Conservation (phyloP, 2,329 filamentous ascomycete species). For the Endoconidiophora laricicola region DNA sequence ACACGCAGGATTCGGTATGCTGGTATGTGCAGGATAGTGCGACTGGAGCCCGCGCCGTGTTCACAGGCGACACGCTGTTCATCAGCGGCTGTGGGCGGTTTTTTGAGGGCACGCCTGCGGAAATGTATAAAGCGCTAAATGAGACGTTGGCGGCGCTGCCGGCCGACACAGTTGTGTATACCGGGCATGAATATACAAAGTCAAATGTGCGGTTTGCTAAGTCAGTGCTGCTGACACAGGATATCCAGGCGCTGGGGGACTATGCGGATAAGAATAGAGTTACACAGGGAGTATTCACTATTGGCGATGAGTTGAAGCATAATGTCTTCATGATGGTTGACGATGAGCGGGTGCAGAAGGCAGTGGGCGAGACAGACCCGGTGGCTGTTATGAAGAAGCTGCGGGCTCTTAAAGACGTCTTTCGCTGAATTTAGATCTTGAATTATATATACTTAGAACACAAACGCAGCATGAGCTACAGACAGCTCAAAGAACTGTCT, state of each 20-base stretch:
- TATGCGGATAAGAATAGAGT: conserved; percentile 69
- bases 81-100: conserved; percentile 88
- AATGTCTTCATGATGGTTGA: conserved; percentile 92
- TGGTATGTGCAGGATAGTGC: conserved; percentile 63
- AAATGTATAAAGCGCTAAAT: conserved; percentile 92
- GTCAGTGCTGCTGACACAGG: conserved; percentile 56
- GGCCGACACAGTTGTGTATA: conserved; percentile 82
- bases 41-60: conserved; percentile 56
- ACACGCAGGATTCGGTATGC: conserved; percentile 97
- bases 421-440: conserved; percentile 30
- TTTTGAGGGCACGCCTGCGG: conserved; percentile 75
- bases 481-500: background rate
- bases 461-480: background rate
- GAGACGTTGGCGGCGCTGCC: conserved; percentile 65
- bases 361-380: conserved; percentile 63
- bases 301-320: conserved; percentile 92
- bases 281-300: conserved; percentile 91
- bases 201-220: conserved; percentile 79
- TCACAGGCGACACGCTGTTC: conserved; percentile 93
- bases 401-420: conserved; percentile 79
- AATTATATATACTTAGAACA: background rate
- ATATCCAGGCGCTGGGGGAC: conserved; percentile 58
- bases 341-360: conserved; percentile 69
- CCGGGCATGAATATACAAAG: conserved; percentile 97
- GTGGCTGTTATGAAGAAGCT: conserved; percentile 73